Evolutionary conservation across 108 stramenopile species (phyloP).

Genomic region (Pseudonitzschia multistriata): DNA sequence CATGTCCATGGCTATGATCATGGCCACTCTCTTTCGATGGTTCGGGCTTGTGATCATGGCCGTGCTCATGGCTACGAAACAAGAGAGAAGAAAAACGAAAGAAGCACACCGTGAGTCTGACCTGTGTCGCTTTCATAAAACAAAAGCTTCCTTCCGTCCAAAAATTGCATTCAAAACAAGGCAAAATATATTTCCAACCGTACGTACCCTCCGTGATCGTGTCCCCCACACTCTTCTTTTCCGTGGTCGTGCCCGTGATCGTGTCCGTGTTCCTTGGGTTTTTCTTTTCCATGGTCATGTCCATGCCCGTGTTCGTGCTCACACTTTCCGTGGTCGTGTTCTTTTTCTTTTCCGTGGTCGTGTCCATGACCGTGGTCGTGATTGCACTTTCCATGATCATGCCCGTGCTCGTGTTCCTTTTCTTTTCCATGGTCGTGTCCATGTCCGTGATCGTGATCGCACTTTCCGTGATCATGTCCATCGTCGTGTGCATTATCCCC

Average conservation of each 20-base stretch:
- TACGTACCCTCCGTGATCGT: background rate
- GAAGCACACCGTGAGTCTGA: background rate
- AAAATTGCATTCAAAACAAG: background rate
- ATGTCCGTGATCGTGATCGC: slow-evolving; percentile 39
- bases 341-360: slow-evolving; percentile 8
- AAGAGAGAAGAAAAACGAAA: background rate
- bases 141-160: background rate
- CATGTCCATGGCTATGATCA: background rate
- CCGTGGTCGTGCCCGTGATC: background rate
- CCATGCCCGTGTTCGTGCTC: background rate
- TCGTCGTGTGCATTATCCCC: background rate
- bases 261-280: too few species aligned
- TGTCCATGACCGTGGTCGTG: background rate
- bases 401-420: slow-evolving; percentile 20
- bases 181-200: too few species aligned
- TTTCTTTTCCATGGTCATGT: background rate
- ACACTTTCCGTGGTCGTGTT: background rate
- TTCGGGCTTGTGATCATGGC: slow-evolving; percentile 1
- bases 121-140: background rate
- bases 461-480: slow-evolving; percentile 11
- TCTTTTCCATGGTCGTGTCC: slow-evolving; percentile 24
- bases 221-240: too few species aligned
- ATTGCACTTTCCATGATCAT: background rate
- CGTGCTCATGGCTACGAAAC: background rate
- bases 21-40: background rate